These are phyloP conservation scores for Diutina ranongensis DNA, from an alignment of 1,139 yeast species.

Conservation along the genomic window DNA sequence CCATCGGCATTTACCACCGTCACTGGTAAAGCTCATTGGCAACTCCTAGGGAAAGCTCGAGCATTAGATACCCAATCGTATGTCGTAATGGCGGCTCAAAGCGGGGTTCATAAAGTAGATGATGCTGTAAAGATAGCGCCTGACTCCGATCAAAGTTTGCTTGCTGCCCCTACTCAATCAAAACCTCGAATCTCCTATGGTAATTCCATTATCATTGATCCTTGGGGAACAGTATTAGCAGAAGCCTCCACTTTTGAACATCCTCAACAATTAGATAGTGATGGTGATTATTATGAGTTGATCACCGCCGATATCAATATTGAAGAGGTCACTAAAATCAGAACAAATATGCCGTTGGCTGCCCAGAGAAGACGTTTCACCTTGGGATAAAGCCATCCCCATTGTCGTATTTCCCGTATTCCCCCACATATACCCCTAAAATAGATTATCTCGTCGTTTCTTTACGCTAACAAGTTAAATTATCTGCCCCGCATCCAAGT, in stretches of 20 bases:
- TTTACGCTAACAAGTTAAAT: too few species aligned
- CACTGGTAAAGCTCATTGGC: conserved; percentile 92
- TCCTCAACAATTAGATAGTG: conserved; percentile 24
- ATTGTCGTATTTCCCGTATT: too few species aligned
- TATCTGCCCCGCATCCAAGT: too few species aligned
- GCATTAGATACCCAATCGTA: conserved; percentile 84
- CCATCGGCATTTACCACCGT: conserved; percentile 91
- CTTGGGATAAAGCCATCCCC: not conserved
- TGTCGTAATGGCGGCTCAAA: conserved; percentile 87
- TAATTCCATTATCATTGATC: conserved; percentile 74
- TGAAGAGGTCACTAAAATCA: conserved; percentile 31
- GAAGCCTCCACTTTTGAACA: conserved; percentile 31
- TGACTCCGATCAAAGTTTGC: conserved; percentile 10
- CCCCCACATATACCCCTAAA: too few species aligned
- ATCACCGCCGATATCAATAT: conserved; percentile 63
- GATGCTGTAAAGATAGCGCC: conserved; percentile 16
- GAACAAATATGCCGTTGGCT: conserved; percentile 66
- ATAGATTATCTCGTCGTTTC: too few species aligned
- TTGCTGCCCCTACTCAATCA: not conserved
- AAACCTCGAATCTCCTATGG: conserved; percentile 57
- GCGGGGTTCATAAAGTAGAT: conserved; percentile 58
- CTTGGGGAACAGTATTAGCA: conserved; percentile 78
- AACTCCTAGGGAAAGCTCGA: conserved; percentile 60
- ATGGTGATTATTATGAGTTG: conserved; percentile 43
- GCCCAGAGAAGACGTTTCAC: conserved; percentile 34